Conservation (phyloP, 176 grass and related monocot genomes). For the Juncus inflexus region DNA sequence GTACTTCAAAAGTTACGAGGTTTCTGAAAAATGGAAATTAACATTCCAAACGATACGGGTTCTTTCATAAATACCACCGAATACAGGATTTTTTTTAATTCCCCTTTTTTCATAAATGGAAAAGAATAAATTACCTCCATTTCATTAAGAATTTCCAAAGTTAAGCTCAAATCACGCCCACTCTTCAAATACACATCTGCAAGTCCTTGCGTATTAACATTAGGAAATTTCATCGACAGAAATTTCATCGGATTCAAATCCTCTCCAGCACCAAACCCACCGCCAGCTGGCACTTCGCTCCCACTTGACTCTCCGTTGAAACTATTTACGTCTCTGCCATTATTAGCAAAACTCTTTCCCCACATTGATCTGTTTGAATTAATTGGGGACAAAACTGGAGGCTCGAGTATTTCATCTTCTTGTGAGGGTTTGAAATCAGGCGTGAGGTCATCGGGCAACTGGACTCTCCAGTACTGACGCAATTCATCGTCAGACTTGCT, state of each 20-base stretch:
- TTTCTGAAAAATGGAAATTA: no score
- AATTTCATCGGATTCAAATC: constrained; percentile 37
- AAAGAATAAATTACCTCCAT: constrained; percentile 57
- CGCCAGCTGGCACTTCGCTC: constrained; percentile 37
- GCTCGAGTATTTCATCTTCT: constrained; percentile 57
- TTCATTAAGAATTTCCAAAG: constrained; percentile 64
- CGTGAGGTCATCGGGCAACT: constrained; percentile 92
- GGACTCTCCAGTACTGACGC: constrained; percentile 76
- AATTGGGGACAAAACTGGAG: constrained; percentile 56
- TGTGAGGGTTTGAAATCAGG: constrained; percentile 71
- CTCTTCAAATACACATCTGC: constrained; percentile 59
- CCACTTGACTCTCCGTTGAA: constrained; percentile 57
- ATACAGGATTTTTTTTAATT: not conserved
- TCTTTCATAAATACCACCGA: no score
- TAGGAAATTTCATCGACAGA: constrained; percentile 53
- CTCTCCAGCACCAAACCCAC: constrained; percentile 28
- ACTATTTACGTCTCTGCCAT: constrained; percentile 50
- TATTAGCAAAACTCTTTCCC: constrained; percentile 51
- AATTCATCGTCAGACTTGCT: constrained; percentile 86
- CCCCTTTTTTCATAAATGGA: not conserved
- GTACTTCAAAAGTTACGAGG: no score
- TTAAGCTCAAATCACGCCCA: constrained; percentile 59
- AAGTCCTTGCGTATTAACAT: constrained; percentile 50
- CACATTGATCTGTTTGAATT: constrained; percentile 37
- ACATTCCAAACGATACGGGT: no score